These are phyloP conservation scores for Kodamaea restingae DNA, from an alignment of 805 yeast genomes.

Conservation along the genomic window DNA sequence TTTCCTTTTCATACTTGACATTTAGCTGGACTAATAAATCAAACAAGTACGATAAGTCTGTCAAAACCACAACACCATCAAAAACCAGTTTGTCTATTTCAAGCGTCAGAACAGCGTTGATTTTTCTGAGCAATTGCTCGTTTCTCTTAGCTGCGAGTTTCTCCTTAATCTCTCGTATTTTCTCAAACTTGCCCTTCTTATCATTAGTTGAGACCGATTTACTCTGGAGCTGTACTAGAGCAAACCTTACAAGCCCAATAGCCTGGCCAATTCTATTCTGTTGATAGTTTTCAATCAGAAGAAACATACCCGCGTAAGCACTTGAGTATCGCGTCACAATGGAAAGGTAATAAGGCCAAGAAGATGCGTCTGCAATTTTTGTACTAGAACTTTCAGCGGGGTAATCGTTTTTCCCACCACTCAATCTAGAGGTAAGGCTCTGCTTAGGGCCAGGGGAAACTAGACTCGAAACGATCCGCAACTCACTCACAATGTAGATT, in stretches of 20 bases:
- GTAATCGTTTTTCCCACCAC: background rate
- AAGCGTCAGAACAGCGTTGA: conserved; percentile 33
- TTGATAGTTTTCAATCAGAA: conserved; percentile 44
- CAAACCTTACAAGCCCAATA: conserved; percentile 40
- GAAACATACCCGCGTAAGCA: conserved; percentile 43
- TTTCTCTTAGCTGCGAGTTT: conserved; percentile 29
- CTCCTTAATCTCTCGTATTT: conserved; percentile 18
- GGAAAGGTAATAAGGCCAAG: conserved; percentile 29
- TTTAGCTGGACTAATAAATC: conserved; percentile 38
- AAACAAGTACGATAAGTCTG: conserved; percentile 37
- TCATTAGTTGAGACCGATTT: conserved; percentile 13
- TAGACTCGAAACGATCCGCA: conserved; percentile 21
- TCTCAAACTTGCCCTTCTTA: conserved; percentile 7
- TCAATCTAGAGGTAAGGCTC: too few species aligned
- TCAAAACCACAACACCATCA: conserved; percentile 31
- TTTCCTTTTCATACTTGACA: conserved; percentile 42
- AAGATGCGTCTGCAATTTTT: conserved; percentile 8
- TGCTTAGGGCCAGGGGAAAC: conserved; percentile 1
- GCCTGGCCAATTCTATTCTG: conserved; percentile 43
- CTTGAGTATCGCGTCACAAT: conserved; percentile 32
- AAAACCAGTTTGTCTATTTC: conserved; percentile 34
- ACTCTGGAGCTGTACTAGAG: conserved; percentile 35
- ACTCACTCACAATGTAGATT: conserved; percentile 35
- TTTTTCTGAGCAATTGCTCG: conserved; percentile 26
- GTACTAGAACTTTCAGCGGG: background rate